Evolutionary conservation across 2,329 filamentous ascomycete genomes (phyloP), one percentile per base, ranked within the genome.

Genomic region (Magnaporthiopsis rhizophila): DNA sequence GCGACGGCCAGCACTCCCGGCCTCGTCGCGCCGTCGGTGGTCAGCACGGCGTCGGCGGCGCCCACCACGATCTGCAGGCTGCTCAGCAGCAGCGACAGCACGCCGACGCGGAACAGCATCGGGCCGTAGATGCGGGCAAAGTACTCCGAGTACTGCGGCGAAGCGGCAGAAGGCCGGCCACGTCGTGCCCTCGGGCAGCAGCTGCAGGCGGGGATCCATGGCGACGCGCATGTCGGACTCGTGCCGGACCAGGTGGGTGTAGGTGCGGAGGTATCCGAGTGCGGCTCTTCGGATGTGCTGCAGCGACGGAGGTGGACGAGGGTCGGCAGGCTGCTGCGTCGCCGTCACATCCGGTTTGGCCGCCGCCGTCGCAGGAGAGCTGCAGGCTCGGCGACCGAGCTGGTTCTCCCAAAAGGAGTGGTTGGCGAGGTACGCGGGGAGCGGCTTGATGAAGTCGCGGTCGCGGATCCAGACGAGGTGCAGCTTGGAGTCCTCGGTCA

Each of bases 381-480:
- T n/a, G n/a, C n/a, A n/a, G n/a, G 36, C 13, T 18, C 28, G 18
- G 58, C 9, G 8, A 2, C 7, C 24, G 45, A 64, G 58, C 56
- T 62, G 50, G 50, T 34, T 34, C 18, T 26, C 61, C 64, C 64
- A 65, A 36, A 65, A 62, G 26, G 30, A 26, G 60, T 62, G 60
- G 53, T 59, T 58, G 64, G 62, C 60, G 24, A 65, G 34, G 59
- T 18, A 65, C 9, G 15, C 36, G 21, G 64, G 60, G 13, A 65
- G 45, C 21, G 64, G 59, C 34, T 65, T 65, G 53, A 65, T 28
- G 60, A 58, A 62, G 30, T 62, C 50, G 30, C 30, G 21, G 50
- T 58, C 60, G 26, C 45, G 26, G 59, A 21, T 53, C 64, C 64
- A 65, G 21, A 62, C 34, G 13, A 65, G 38, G 53, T 62, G 64